Conservation (phyloP, 2,329 filamentous ascomycete genomes). For the Verticillium nonalfalfae region DNA sequence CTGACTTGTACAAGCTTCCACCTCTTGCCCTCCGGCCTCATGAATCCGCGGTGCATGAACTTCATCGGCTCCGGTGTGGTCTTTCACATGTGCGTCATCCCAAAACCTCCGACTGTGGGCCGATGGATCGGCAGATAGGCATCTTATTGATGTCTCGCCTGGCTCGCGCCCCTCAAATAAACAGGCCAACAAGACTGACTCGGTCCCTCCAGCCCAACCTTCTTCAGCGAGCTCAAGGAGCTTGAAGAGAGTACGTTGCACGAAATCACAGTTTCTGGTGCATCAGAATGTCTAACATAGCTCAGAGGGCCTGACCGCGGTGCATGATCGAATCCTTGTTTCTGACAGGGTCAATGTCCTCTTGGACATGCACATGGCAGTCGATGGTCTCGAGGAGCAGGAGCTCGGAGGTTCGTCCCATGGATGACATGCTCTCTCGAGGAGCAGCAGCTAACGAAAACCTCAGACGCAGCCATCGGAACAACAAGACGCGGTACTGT, state of each 20-base stretch:
- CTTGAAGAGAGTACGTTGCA: constrained; percentile 11
- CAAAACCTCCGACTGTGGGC: constrained; percentile 10
- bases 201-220: constrained; percentile 11
- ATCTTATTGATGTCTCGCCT: constrained; percentile 15
- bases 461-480: constrained; percentile 21
- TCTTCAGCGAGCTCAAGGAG: constrained; percentile 1
- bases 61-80: constrained; percentile 2
- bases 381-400: constrained; percentile 62
- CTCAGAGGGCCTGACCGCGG: constrained; percentile 24
- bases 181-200: constrained; percentile 15
- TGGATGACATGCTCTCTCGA: constrained; percentile 11
- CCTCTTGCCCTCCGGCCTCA: constrained; percentile 2
- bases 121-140: constrained; percentile 9
- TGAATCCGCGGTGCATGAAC: constrained; percentile 44
- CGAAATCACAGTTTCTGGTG: constrained; percentile 6
- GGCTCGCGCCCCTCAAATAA: constrained; percentile 13
- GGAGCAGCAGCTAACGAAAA: constrained; percentile 18
- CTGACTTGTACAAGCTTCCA: constrained; percentile 16
- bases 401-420: constrained; percentile 31
- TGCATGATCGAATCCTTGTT: constrained; percentile 50
- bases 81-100: constrained; percentile 14
- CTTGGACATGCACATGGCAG: constrained; percentile 58
- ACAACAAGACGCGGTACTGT: constrained; percentile 28
- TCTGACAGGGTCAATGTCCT: constrained; percentile 58
- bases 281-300: constrained; percentile 11